Percentiles rank a stretch among this genome's conserved stretches.
Conservation (phyloP, 306 rosid species). For the Quercus dentata region DNA sequence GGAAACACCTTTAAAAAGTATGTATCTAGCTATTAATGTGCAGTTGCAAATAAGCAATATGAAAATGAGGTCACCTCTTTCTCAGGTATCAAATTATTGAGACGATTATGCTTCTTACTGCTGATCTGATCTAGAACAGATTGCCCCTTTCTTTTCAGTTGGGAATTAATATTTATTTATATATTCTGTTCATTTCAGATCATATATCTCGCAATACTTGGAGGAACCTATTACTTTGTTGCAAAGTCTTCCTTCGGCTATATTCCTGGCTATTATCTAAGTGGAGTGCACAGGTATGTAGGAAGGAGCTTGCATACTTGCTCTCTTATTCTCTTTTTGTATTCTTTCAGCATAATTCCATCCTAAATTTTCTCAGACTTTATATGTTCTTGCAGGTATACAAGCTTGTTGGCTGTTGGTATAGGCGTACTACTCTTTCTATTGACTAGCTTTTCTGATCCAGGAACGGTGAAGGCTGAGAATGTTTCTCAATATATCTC, state of each 20-base stretch:
- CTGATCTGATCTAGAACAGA: neutral
- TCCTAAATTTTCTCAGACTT: slow-evolving; percentile 29
- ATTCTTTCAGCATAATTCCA: slow-evolving; percentile 18
- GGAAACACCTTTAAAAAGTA: neutral
- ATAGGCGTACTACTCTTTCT: slow-evolving; percentile 82
- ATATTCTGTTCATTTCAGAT: slow-evolving; percentile 39
- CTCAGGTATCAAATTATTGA: neutral
- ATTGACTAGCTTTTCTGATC: slow-evolving; percentile 91
- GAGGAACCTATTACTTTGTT: slow-evolving; percentile 58
- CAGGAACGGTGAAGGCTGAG: slow-evolving; percentile 67
- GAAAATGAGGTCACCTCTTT: neutral
- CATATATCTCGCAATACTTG: slow-evolving; percentile 61
- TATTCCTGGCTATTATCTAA: slow-evolving; percentile 83
- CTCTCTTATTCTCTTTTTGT: neutral
- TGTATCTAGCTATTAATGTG: neutral
- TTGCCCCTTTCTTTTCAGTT: neutral
- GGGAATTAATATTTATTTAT: neutral
- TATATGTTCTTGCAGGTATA: slow-evolving; percentile 58
- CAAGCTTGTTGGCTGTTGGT: slow-evolving; percentile 66
- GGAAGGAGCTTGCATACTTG: neutral
- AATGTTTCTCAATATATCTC: slow-evolving; percentile 75
- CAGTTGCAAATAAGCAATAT: neutral
- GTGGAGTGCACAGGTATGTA: slow-evolving; percentile 74
- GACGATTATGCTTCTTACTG: neutral
- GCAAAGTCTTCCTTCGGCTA: slow-evolving; percentile 55